Percentiles rank a stretch among this genome's conserved stretches.
Conservation (phyloP, 2,329 filamentous ascomycete species). For the Talaromyces piceae region DNA sequence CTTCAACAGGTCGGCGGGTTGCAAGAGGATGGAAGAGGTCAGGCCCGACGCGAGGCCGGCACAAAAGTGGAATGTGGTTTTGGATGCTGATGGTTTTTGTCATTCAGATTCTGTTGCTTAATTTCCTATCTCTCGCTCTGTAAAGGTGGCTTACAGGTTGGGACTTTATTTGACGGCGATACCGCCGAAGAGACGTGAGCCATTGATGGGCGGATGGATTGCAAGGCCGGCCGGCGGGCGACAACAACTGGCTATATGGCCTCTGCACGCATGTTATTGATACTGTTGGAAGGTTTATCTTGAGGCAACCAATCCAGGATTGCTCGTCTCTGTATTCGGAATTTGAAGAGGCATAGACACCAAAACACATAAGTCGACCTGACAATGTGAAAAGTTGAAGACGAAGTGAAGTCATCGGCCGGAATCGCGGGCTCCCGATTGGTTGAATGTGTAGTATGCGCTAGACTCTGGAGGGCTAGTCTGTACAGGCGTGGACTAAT, state of each 20-base stretch:
- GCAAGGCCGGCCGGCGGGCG: not conserved
- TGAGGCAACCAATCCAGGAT: no score
- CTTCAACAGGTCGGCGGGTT: constrained; percentile 93
- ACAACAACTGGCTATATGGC: no score
- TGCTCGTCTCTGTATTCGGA: no score
- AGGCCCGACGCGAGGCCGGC: constrained; percentile 84
- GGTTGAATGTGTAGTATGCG: not conserved
- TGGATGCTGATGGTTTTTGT: constrained; percentile 25
- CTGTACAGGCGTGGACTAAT: no score
- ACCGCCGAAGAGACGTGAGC: constrained; percentile 1
- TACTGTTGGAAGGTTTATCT: no score
- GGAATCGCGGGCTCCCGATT: constrained; percentile 1
- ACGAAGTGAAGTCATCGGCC: not conserved
- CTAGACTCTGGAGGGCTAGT: not conserved
- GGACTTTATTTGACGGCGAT: constrained; percentile 3
- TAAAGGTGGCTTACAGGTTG: constrained; percentile 3
- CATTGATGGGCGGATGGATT: constrained; percentile 1
- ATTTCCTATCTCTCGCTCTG: not conserved
- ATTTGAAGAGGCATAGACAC: no score
- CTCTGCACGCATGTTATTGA: no score
- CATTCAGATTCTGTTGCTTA: not conserved
- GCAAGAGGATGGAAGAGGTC: constrained; percentile 79
- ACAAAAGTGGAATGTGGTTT: constrained; percentile 67
- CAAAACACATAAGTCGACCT: not conserved
- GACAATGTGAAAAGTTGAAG: not conserved